Percentiles rank a stretch among this genome's conserved stretches.
Evolutionary conservation across 345 rosid species (phyloP).

Genomic region (Aurinia saxatilis): DNA sequence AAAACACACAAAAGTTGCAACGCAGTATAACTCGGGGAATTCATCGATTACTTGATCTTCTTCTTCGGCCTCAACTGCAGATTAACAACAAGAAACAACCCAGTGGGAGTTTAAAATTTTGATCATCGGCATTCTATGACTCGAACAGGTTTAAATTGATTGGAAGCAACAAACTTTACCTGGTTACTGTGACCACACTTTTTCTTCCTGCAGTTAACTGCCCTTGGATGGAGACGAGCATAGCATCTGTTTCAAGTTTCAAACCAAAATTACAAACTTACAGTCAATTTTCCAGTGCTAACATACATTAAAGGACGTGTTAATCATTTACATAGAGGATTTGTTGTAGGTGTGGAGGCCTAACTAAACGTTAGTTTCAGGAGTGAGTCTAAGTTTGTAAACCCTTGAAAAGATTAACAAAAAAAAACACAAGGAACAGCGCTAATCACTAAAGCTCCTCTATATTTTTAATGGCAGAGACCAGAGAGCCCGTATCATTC

Average conservation of each 20-base stretch:
- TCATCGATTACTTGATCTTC: conserved; percentile 47
- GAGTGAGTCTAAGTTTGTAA: neutral
- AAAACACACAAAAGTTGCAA: neutral
- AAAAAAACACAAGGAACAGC: neutral
- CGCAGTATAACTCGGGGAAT: neutral
- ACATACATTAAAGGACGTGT: neutral
- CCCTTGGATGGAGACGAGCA: conserved; percentile 83
- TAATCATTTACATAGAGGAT: too few species aligned
- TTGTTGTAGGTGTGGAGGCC: too few species aligned
- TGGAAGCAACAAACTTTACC: neutral
- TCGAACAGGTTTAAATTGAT: neutral
- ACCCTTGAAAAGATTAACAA: too few species aligned
- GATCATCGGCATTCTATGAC: neutral
- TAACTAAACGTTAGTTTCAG: neutral
- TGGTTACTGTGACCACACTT: conserved; percentile 89
- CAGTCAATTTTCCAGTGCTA: neutral
- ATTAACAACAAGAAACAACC: conserved; percentile 24
- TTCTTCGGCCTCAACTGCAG: conserved; percentile 72
- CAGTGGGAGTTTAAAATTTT: too few species aligned
- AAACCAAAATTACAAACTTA: neutral
- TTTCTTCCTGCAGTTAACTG: conserved; percentile 88
- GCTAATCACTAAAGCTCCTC: too few species aligned
- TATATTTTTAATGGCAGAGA: too few species aligned
- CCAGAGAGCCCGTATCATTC: too few species aligned
- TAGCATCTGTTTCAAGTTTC: conserved; percentile 48